Conservation (phyloP, 305 asterid species). For the Fraxinus nigra region DNA sequence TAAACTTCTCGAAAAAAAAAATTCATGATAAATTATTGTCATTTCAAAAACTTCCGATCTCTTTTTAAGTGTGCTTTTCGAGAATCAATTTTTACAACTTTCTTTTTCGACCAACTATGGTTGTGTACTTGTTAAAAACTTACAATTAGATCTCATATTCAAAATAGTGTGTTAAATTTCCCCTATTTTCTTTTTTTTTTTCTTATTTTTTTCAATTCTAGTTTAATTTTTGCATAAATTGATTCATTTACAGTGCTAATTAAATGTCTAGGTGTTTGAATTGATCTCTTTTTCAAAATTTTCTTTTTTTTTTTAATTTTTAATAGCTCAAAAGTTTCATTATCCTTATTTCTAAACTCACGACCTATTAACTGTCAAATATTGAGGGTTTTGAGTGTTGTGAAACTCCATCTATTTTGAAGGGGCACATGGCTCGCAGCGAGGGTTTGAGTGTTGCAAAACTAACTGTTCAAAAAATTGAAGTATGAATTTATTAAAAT, state of each 20-base stretch:
- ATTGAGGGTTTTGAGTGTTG: not conserved
- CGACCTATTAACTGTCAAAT: not conserved
- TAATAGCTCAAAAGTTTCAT: not conserved
- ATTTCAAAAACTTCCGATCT: too few relatives aligned
- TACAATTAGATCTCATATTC: not conserved
- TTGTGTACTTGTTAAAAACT: not conserved
- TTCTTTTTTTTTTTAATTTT: not conserved
- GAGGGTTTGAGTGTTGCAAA: too few relatives aligned
- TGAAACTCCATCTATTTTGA: not conserved
- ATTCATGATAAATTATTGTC: not conserved
- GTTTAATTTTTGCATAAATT: not conserved
- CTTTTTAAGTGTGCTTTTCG: not conserved
- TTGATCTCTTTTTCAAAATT: not conserved
- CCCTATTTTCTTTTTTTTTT: not conserved
- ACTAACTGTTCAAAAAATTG: too few relatives aligned
- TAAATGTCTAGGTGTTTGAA: not conserved
- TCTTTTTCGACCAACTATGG: not conserved
- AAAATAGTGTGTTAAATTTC: not conserved
- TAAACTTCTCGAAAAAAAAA: not conserved
- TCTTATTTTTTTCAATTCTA: not conserved
- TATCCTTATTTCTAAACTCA: not conserved
- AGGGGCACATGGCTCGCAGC: too few relatives aligned
- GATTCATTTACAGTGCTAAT: not conserved
- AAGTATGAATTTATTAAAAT: too few relatives aligned
- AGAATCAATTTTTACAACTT: not conserved